These are phyloP conservation scores for Trebouxiophyceae sp. DNA, from an alignment of 163 green algal species.

Conservation along the genomic window DNA sequence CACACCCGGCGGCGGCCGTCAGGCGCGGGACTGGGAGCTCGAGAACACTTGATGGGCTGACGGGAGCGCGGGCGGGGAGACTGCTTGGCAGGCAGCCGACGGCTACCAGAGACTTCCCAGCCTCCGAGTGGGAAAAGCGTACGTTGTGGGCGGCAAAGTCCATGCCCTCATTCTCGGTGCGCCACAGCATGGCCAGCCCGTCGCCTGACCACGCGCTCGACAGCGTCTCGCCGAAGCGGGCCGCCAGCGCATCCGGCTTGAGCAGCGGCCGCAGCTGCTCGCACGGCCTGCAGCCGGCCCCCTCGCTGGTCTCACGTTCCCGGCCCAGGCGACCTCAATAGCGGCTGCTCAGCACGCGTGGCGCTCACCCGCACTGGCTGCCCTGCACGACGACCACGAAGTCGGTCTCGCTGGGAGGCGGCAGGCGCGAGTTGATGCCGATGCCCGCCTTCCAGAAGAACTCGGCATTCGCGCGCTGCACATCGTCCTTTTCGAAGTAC, in stretches of 20 bases:
- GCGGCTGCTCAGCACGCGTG: too few species aligned
- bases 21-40: too few species aligned
- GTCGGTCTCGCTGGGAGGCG: conserved; percentile 16
- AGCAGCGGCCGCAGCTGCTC: neutral
- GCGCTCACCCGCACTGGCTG: conserved; percentile 3
- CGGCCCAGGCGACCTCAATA: too few species aligned
- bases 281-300: conserved; percentile 43
- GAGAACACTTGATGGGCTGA: too few species aligned
- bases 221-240: neutral
- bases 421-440: conserved; percentile 24
- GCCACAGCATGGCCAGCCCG: conserved; percentile 36
- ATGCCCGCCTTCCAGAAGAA: conserved; percentile 57
- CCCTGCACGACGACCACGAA: conserved; percentile 43
- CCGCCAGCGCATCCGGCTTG: neutral
- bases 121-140: too few species aligned
- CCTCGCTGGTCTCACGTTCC: too few species aligned
- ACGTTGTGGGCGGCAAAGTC: conserved; percentile 74
- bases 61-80: too few species aligned
- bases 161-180: conserved; percentile 72
- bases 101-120: too few species aligned
- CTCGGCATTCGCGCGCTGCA: conserved; percentile 60
- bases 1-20: too few species aligned
- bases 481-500: conserved; percentile 65
- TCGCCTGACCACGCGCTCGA: conserved; percentile 6
- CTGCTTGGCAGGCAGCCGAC: too few species aligned